These are phyloP conservation scores for Hypoxylon intermedium DNA, from an alignment of 495 filamentous ascomycete genomes.

Conservation along the genomic window DNA sequence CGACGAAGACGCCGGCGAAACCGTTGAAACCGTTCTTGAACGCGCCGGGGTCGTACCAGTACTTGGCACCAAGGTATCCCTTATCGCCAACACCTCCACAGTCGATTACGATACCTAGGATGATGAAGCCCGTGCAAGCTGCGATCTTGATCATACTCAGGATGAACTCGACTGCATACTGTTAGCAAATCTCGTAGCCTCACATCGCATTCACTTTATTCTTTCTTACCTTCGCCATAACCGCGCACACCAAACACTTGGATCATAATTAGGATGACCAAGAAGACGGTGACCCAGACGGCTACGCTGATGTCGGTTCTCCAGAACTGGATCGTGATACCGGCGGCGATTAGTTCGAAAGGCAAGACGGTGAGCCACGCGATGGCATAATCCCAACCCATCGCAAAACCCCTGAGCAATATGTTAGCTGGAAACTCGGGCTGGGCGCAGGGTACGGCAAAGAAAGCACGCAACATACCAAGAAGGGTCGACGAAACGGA, in stretches of 20 bases:
- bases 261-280: conserved; percentile 60
- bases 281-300: conserved; percentile 66
- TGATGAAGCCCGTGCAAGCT: conserved; percentile 55
- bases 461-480: conserved; percentile 59
- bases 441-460: too few species aligned
- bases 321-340: conserved; percentile 54
- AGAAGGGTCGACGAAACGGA: conserved; percentile 72
- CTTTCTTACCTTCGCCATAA: conserved; percentile 54
- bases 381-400: conserved; percentile 76
- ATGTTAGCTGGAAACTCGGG: not conserved
- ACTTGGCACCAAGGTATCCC: conserved; percentile 66
- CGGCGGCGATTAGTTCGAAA: conserved; percentile 60
- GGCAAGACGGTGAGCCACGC: conserved; percentile 62
- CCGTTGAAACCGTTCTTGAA: conserved; percentile 75
- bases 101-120: conserved; percentile 60
- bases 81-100: conserved; percentile 66
- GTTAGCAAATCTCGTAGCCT: conserved; percentile 48
- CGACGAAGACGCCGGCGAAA: conserved; percentile 69
- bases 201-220: conserved; percentile 36
- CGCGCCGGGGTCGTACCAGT: conserved; percentile 65
- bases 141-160: conserved; percentile 51
- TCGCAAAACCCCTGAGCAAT: conserved; percentile 67
- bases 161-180: conserved; percentile 49
- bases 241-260: conserved; percentile 72
- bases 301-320: conserved; percentile 48